phyloP scores from a whole-genome alignment of 371 early-diverging fungal genomes.

The Funneliformis caledonium region DNA sequence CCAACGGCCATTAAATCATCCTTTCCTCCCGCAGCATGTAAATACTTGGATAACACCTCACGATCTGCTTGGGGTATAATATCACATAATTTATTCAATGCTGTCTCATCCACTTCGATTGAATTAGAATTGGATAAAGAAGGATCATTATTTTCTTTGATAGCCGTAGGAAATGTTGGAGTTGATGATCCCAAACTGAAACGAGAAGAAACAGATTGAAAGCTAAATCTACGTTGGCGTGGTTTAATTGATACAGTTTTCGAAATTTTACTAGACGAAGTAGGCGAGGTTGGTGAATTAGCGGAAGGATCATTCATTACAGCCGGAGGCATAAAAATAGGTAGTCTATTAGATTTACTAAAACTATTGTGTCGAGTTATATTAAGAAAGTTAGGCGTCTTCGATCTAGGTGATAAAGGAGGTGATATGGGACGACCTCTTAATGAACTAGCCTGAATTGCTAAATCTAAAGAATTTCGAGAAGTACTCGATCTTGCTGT shows the following conservation, averaged over 20 bases:
- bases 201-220: conserved; percentile 37
- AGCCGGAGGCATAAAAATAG: conserved; percentile 14
- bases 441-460: conserved; percentile 23
- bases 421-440: background rate
- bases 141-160: conserved; percentile 16
- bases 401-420: conserved; percentile 25
- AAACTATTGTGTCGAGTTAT: background rate
- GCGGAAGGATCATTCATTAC: conserved; percentile 18
- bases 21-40: conserved; percentile 31
- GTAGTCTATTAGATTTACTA: conserved; percentile 16
- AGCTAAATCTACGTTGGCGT: conserved; percentile 37
- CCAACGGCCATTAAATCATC: conserved; percentile 40
- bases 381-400: conserved; percentile 22
- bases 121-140: background rate
- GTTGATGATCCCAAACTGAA: conserved; percentile 3
- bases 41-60: conserved; percentile 31
- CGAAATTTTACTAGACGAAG: background rate
- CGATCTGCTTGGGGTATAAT: conserved; percentile 35
- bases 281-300: conserved; percentile 9
- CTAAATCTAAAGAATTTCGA: conserved; percentile 10
- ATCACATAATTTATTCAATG: conserved; percentile 38
- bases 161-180: conserved; percentile 1
- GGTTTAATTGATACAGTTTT: background rate
- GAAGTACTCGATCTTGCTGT: background rate
- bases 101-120: conserved; percentile 15